Conservation (phyloP, 78 protist genomes). For the Bodo saltans region DNA sequence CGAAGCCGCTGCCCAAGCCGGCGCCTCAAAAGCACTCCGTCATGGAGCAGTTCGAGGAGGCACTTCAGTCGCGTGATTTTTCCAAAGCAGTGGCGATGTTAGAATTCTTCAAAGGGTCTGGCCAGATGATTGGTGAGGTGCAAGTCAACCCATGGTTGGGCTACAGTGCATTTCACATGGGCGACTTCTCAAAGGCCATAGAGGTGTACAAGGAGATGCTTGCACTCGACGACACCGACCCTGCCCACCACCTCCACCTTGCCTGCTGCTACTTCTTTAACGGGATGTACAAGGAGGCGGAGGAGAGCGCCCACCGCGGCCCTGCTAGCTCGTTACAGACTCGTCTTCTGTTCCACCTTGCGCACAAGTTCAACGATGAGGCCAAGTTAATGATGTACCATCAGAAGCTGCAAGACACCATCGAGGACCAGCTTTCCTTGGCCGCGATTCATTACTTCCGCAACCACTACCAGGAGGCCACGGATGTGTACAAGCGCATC, state of each 20-base stretch:
- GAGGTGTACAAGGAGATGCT: constrained; percentile 38
- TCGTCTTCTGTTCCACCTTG: constrained; percentile 64
- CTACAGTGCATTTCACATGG: constrained; percentile 59
- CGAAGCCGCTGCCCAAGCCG: background rate
- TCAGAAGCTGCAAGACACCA: constrained; percentile 44
- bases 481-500: constrained; percentile 68
- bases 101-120: constrained; percentile 35
- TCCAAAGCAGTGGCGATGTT: constrained; percentile 64
- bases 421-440: constrained; percentile 51
- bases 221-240: background rate
- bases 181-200: constrained; percentile 54
- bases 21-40: too few species aligned
- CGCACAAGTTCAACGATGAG: constrained; percentile 63
- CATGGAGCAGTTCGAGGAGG: constrained; percentile 38
- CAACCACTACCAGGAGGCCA: constrained; percentile 66
- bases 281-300: constrained; percentile 51
- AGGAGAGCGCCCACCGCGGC: constrained; percentile 27
- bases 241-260: background rate
- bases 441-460: constrained; percentile 69
- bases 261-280: constrained; percentile 33
- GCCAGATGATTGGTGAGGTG: background rate
- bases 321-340: constrained; percentile 43
- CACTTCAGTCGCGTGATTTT: constrained; percentile 46
- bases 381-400: constrained; percentile 48
- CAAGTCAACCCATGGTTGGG: constrained; percentile 50